Evolutionary conservation across 2,329 filamentous ascomycete genomes (phyloP), one percentile per base, ranked within the genome.

Genomic region (Trichoderma semiorbis): DNA sequence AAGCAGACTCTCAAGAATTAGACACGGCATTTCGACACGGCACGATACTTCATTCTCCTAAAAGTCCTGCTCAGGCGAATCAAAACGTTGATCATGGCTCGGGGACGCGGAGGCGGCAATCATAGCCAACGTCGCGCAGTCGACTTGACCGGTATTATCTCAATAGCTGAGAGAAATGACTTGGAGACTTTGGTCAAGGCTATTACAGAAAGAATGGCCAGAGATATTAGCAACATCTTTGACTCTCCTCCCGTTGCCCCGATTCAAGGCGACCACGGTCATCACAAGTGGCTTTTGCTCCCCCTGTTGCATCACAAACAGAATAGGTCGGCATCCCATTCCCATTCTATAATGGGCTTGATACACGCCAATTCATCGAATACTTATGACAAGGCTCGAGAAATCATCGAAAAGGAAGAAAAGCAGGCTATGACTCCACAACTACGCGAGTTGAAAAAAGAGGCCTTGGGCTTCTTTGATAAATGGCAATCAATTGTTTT

Each of bases 401-500:
- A 78, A n/a, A 76, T 77, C 28, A 73, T 77, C 28, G 76, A 79
- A 21, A 80, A 81, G 43, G 77, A 81, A 43, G 79, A 80, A 57
- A 73, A 79, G 18, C 78, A 69, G 11, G 74, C 78, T 26, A 82
- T 84, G 70, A 82, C 80, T 39, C 80, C 83, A 5, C 81, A 85
- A 71, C 85, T 91, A 73, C 82, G 86, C 71, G 91, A 93, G 76
- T 81, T 94, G 76, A 94, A 90, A 82, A 89, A 88, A 74, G 90
- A 92, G 69, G 87, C 90, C 2, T 79, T 97, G 6, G 83, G 86
- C 7, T 90, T 91, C 78, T 97, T 95, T 78, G 90, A 92, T 72
- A 91, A 93, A 74, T 98, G 95, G 95, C 89, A 93, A 76, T 86
- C 89, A 7, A 84, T 85, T 14, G 88, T 97, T 11, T 83, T 93